Conservation (phyloP, 352 stramenopile genomes). For the Phytophthora pisi region DNA sequence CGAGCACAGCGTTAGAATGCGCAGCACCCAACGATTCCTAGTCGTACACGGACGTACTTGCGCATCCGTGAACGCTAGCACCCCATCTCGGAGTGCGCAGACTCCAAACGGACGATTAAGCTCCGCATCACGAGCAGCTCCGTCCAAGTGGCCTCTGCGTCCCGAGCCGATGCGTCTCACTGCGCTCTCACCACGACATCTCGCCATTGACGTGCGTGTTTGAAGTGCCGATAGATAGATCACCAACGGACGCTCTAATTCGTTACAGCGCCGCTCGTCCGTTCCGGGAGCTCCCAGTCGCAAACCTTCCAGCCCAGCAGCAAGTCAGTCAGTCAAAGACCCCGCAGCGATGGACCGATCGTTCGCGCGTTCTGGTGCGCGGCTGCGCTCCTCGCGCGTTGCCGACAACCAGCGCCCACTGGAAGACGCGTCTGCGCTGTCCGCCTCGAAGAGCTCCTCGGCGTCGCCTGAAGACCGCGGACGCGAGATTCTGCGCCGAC, state of each 20-base stretch:
- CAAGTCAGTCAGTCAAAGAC: background rate
- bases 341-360: slow-evolving; percentile 26
- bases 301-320: slow-evolving; percentile 20
- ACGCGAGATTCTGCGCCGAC: slow-evolving; percentile 44
- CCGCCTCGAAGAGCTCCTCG: slow-evolving; percentile 8
- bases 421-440: slow-evolving; percentile 12
- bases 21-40: background rate
- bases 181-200: background rate
- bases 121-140: slow-evolving; percentile 23
- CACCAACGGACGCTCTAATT: slow-evolving; percentile 17
- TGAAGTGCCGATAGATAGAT: background rate
- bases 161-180: slow-evolving; percentile 22
- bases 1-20: slow-evolving; percentile 4
- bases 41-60: slow-evolving; percentile 23
- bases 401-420: slow-evolving; percentile 28
- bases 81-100: slow-evolving; percentile 34
- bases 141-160: slow-evolving; percentile 40
- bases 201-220: background rate
- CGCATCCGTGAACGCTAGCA: slow-evolving; percentile 43
- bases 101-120: slow-evolving; percentile 48
- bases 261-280: background rate
- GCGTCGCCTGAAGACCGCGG: slow-evolving; percentile 28
- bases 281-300: slow-evolving; percentile 16
- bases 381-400: slow-evolving; percentile 17
- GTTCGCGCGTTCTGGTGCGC: slow-evolving; percentile 19